phyloP scores from a whole-genome alignment of 441 rosid species.

The Pelargonium exstipulatum region DNA sequence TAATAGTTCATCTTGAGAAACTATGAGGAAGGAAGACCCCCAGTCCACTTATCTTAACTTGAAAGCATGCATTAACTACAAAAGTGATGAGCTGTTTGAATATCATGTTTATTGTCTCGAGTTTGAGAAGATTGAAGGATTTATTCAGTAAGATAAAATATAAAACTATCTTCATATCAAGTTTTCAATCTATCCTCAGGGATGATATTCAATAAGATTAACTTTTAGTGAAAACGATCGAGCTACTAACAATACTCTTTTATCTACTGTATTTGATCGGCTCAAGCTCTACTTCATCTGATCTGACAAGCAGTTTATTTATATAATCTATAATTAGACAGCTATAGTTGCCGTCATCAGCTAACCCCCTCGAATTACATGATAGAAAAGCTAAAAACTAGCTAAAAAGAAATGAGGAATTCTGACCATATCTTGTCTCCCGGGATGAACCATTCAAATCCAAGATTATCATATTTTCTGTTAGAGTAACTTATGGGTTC shows the following conservation, averaged over 20 bases:
- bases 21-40: background rate
- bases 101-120: background rate
- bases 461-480: background rate
- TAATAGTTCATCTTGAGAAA: background rate
- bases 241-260: background rate
- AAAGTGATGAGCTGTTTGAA: too few relatives aligned
- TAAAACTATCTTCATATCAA: too few relatives aligned
- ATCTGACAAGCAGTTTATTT: background rate
- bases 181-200: too few relatives aligned
- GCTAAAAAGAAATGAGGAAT: background rate
- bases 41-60: background rate
- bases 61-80: background rate
- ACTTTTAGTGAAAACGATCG: background rate
- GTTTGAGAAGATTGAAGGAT: too few relatives aligned
- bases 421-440: background rate
- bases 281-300: background rate
- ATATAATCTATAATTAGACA: background rate
- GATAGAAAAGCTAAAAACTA: background rate
- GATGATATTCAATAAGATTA: too few relatives aligned
- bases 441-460: background rate
- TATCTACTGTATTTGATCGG: background rate
- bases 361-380: background rate
- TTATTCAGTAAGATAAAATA: too few relatives aligned
- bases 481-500: background rate
- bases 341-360: background rate